Base-by-base conservation (phyloP, 331 rosid genomes). In the Pyrus hybrid region DNA sequence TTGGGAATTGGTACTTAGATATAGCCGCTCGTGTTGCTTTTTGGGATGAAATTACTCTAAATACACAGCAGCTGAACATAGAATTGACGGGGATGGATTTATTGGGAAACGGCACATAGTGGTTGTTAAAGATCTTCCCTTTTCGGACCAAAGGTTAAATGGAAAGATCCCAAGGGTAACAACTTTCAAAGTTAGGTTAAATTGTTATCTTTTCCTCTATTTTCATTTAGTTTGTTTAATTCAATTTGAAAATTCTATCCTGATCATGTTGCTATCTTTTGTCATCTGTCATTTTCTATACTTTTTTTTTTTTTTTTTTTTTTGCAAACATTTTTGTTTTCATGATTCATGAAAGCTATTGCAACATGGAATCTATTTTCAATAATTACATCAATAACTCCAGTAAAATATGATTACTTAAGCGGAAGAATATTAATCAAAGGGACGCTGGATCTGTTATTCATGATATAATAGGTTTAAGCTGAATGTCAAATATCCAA, bases 141-240 rank as follows among this genome's bases (percentile, higher is more conserved):
- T 94, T 72, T 56, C 86, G 2, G 97, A 94, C 80, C 97, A 94
- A 79, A 90, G 99, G 83, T 83, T 94, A 83, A 94, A 92, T 85
- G 99, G 99, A 67, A 94, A 94, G 90, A 89, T 94, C 67, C 99
- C 97, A 26, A 94, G 91, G 97, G 98, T 93, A 86, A 37, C 76
- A 43, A 76, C 11, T 63, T 63, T 68, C 75, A 43, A 26, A 32
- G 35, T 72, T 57, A 6, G 47, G 29, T 32, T 57, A 21, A 21
- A 49, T 10, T 37, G 4, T 63, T 33, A 16, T 57, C 2, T 21
- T 12, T 63, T 29, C 20, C 47, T 21, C 56, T 5, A 7, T 16
- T 57, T 1, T 72, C 53, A 12, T 33, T 32, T 66, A 51, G 32
- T 73, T 57, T 70, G 41, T 56, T 67, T 35, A 16, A 68, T 73